Evolutionary conservation across 2,329 filamentous ascomycete species (phyloP).

Genomic region (Nemania bipapillata): DNA sequence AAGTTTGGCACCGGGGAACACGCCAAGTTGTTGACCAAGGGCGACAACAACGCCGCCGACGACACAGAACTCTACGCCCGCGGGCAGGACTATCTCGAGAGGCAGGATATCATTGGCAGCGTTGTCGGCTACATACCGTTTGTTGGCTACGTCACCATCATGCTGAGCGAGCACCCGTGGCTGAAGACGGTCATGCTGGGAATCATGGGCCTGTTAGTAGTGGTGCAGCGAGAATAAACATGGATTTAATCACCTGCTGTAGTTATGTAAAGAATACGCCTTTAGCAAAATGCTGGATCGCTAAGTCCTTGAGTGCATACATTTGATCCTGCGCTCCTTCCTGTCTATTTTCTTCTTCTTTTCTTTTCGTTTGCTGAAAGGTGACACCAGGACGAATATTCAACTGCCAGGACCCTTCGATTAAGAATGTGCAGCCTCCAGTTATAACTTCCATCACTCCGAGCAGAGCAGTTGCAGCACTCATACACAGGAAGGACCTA

Average conservation of each 20-base stretch:
- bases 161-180: conserved; percentile 96
- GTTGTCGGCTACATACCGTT: conserved; percentile 93
- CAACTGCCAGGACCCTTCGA: neutral
- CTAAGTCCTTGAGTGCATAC: neutral
- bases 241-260: conserved; percentile 1
- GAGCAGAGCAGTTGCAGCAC: no score
- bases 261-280: neutral
- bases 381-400: neutral
- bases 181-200: conserved; percentile 94
- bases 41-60: conserved; percentile 94
- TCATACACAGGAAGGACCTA: no score
- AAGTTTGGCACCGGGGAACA: conserved; percentile 70
- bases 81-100: conserved; percentile 86
- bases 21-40: conserved; percentile 89
- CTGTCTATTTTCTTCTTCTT: no score
- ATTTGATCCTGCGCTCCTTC: neutral
- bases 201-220: conserved; percentile 92
- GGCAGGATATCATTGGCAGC: conserved; percentile 91
- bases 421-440: neutral
- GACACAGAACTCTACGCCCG: conserved; percentile 89
- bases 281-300: neutral
- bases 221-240: conserved; percentile 83
- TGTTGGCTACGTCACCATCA: conserved; percentile 95
- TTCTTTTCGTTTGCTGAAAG: neutral
- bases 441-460: neutral